phyloP scores from a whole-genome alignment of 129 eudicot genomes.

The Ambrosia artemisiifolia region DNA sequence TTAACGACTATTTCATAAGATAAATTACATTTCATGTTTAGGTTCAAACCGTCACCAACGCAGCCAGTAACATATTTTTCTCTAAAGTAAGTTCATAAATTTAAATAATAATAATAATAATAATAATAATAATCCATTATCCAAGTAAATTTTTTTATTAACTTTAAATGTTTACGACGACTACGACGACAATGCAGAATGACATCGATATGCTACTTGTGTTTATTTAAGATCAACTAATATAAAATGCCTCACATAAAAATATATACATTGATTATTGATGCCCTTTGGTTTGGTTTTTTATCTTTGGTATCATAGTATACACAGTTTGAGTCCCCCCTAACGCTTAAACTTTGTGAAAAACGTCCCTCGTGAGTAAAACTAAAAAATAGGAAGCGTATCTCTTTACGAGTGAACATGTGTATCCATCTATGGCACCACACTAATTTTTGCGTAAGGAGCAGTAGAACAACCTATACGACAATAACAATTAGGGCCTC shows the following conservation, averaged over 20 bases:
- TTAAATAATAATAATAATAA: neutral
- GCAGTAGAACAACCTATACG: neutral
- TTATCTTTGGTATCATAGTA: neutral
- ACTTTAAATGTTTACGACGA: too few species aligned
- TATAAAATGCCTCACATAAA: neutral
- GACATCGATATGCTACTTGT: conserved; percentile 4
- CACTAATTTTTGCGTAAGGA: too few species aligned
- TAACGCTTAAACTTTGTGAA: neutral
- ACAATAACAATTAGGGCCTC: neutral
- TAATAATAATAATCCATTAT: neutral
- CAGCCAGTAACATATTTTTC: too few species aligned
- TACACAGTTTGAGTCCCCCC: too few species aligned
- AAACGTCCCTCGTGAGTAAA: neutral
- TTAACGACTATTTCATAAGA: too few species aligned
- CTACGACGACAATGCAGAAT: too few species aligned
- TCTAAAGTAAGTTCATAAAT: neutral
- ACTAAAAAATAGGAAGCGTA: neutral
- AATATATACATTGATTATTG: neutral
- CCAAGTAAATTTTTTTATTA: too few species aligned
- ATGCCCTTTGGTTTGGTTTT: neutral
- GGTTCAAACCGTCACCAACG: too few species aligned
- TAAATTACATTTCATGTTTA: too few species aligned
- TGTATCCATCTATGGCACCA: neutral
- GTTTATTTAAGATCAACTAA: neutral
- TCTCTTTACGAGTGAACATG: neutral